Conservation (phyloP, 352 stramenopile genomes). For the Pythium grandisporangium region DNA sequence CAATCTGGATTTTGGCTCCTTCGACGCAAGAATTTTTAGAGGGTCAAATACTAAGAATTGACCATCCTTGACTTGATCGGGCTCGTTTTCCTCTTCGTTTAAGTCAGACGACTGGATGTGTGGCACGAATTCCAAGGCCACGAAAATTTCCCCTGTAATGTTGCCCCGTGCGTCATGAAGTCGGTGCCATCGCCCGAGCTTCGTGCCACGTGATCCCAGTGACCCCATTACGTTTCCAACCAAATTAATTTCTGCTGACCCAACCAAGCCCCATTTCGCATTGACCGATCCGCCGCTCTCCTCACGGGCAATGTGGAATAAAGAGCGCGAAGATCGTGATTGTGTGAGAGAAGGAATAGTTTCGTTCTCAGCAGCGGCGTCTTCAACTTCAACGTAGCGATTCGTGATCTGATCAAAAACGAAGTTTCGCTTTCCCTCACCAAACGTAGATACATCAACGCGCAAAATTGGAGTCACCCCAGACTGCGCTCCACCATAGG, state of each 20-base stretch:
- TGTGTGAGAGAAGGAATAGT: conserved; percentile 4
- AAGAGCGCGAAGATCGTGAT: conserved; percentile 1
- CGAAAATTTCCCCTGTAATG: conserved; percentile 77
- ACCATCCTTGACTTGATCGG: conserved; percentile 69
- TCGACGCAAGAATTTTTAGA: conserved; percentile 62
- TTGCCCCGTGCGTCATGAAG: conserved; percentile 72
- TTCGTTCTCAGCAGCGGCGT: conserved; percentile 34
- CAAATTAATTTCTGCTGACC: conserved; percentile 77
- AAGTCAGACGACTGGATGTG: conserved; percentile 14
- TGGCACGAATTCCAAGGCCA: conserved; percentile 72
- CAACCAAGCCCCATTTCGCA: conserved; percentile 68
- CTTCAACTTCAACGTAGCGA: conserved; percentile 81
- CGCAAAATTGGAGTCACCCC: conserved; percentile 80
- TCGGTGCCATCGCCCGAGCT: conserved; percentile 78
- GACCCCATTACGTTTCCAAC: conserved; percentile 81
- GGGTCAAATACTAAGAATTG: conserved; percentile 85
- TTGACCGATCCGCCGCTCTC: conserved; percentile 40
- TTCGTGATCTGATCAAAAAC: conserved; percentile 82
- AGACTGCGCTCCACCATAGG: conserved; percentile 78
- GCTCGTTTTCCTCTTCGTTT: conserved; percentile 27
- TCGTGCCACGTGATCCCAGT: conserved; percentile 38
- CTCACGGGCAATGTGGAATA: conserved; percentile 22
- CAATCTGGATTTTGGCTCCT: conserved; percentile 22
- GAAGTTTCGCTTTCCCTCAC: conserved; percentile 68
- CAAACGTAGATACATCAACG: conserved; percentile 61